Percentiles rank a stretch among this genome's conserved stretches.
These are phyloP conservation scores for Triticum urartu DNA, from an alignment of 176 grass and related monocot genomes.

Conservation along the genomic window DNA sequence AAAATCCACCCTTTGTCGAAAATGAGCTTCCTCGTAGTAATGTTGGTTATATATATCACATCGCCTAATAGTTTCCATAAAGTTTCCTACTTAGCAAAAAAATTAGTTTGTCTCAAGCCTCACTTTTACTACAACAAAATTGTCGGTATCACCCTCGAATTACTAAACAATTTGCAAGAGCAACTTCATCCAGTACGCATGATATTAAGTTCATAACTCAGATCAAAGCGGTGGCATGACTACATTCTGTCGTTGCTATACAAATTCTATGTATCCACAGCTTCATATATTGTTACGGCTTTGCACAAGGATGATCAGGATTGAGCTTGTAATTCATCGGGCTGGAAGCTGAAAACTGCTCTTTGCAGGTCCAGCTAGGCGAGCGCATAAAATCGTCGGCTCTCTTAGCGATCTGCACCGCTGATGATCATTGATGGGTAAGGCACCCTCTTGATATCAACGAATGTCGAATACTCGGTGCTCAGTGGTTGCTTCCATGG, in stretches of 20 bases:
- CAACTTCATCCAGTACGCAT: background rate
- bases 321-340: background rate
- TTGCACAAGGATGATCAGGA: background rate
- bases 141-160: background rate
- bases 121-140: background rate
- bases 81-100: background rate
- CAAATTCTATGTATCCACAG: constrained; percentile 21
- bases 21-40: background rate
- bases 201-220: constrained; percentile 16
- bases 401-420: constrained; percentile 50
- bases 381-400: background rate
- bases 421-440: constrained; percentile 78
- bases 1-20: too few relatives aligned
- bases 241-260: background rate
- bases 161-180: background rate
- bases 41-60: background rate
- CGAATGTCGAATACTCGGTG: constrained; percentile 68
- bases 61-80: background rate
- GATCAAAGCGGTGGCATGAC: constrained; percentile 5
- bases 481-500: constrained; percentile 94
- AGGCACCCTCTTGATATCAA: constrained; percentile 87
- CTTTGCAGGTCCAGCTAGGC: background rate
- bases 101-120: background rate
- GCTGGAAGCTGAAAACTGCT: background rate
- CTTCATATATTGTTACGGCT: constrained; percentile 19